Evolutionary conservation across 2,329 filamentous ascomycete genomes (phyloP).

Genomic region (Aureobasidium sp.): DNA sequence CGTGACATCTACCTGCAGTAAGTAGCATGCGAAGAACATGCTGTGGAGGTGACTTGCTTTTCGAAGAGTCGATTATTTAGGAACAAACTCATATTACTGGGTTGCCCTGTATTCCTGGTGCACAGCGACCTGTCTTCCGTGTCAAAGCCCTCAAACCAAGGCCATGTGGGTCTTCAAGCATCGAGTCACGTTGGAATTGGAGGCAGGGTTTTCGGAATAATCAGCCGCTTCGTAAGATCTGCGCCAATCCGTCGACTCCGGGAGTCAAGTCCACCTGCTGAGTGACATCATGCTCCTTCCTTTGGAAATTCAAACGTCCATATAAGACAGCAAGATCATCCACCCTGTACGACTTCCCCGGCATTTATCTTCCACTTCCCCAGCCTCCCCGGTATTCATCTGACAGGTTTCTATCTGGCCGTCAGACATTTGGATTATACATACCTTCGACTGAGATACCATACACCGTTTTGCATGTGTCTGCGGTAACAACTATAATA

Average conservation of each 20-base stretch:
- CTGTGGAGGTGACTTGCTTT: background rate
- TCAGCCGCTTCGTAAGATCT: background rate
- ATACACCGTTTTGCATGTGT: background rate
- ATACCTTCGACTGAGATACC: background rate
- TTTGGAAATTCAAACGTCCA: background rate
- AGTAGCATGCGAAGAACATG: background rate
- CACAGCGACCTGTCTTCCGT: background rate
- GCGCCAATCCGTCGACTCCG: background rate
- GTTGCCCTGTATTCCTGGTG: background rate
- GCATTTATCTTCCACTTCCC: background rate
- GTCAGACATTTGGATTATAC: background rate
- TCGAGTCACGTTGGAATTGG: background rate
- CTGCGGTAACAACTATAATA: background rate
- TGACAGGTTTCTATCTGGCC: background rate
- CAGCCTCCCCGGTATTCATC: background rate
- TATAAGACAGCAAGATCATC: background rate
- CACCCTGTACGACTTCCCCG: background rate
- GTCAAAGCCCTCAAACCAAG: background rate
- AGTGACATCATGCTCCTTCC: slow-evolving; percentile 4
- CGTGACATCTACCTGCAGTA: too few relatives aligned
- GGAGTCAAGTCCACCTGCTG: background rate
- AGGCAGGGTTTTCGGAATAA: background rate
- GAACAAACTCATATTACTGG: background rate
- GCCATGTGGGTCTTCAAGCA: background rate
- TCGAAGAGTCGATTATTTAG: rapidly evolving